These are phyloP conservation scores for Capsicum chinense DNA, from an alignment of 257 asterid genomes.

Conservation along the genomic window DNA sequence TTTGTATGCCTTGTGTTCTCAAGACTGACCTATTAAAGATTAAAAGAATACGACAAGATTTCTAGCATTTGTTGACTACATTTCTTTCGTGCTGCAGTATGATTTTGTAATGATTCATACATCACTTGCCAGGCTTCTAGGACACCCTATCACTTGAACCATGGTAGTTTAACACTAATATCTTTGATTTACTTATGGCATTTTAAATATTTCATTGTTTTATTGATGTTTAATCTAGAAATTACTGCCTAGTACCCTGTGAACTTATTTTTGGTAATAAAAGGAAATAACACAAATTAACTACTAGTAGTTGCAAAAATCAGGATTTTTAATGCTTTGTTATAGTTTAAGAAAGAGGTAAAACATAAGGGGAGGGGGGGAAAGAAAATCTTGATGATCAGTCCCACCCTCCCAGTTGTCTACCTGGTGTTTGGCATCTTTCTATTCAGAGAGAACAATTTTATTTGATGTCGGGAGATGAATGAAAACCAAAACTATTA, in stretches of 20 bases:
- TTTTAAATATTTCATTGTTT: background rate
- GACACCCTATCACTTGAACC: constrained; percentile 62
- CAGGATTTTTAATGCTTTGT: background rate
- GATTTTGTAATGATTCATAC: constrained; percentile 88
- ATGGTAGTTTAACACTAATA: constrained; percentile 51
- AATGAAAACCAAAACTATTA: background rate
- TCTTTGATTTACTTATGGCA: background rate
- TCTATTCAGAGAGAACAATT: background rate
- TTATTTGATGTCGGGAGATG: background rate
- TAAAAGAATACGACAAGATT: background rate
- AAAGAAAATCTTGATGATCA: constrained; percentile 15
- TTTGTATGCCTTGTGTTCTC: background rate
- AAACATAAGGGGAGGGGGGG: constrained; percentile 15
- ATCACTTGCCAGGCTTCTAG: constrained; percentile 89
- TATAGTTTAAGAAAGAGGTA: constrained; percentile 3
- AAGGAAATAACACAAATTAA: background rate
- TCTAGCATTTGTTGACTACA: constrained; percentile 28
- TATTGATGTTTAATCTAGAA: background rate
- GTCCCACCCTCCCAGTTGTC: constrained; percentile 8
- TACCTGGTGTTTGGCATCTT: constrained; percentile 7
- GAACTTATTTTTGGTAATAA: background rate
- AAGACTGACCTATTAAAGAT: background rate
- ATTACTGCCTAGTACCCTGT: background rate
- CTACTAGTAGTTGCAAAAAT: background rate
- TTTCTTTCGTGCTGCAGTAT: constrained; percentile 58